Base-by-base conservation (phyloP, 2,329 filamentous ascomycete species). In the Claviceps cyperi region DNA sequence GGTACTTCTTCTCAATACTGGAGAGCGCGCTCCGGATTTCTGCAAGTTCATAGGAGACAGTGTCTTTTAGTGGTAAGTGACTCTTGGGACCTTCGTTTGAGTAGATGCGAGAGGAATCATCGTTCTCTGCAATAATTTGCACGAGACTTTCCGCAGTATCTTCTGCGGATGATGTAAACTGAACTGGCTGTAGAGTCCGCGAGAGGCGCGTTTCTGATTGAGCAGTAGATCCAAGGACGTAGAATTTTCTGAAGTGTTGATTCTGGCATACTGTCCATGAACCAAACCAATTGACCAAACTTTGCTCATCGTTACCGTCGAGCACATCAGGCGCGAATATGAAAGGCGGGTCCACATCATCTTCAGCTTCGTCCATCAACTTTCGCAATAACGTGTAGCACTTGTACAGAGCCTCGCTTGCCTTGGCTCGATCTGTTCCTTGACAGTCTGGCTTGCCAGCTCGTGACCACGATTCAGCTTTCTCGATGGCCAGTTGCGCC, bases 241-340 rank as follows among this genome's bases (percentile, higher is more conserved):
- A 64, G 55, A 82, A 81, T 38, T 69, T 73, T 35, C 77, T 71
- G 56, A 72, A 77, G 40, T 64, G 62, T 51, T 79, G 71, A 37
- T 77, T 57, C 32, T 72, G 70, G 50, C 61, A 52, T 35, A 68
- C 64, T 0, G 76, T 67, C 79, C 78, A 83, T 61, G 69, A 75
- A 1, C 74, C 77, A 59, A 81, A 83, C 74, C 76, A 81, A 53
- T 80, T 77, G 9, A 82, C 70, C 28, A 83, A 64, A 51, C 74
- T 79, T 57, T 80, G 75, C 57, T 83, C 80, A 53, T 83, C 78
- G 50, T 77, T 75, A 0, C 70, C 66, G 50, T 80, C 72, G 44
- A 83, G 75, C 1, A 54, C 60, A 3, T 65, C 56, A 14, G 71
- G 69, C 0, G 73, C 74, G 58, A 69, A 72, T 2, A 74, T 58